Percentiles rank a stretch among this genome's conserved stretches.
These are phyloP conservation scores for Vitis hybrid DNA, from an alignment of 177 flowering plant genomes.

Conservation along the genomic window DNA sequence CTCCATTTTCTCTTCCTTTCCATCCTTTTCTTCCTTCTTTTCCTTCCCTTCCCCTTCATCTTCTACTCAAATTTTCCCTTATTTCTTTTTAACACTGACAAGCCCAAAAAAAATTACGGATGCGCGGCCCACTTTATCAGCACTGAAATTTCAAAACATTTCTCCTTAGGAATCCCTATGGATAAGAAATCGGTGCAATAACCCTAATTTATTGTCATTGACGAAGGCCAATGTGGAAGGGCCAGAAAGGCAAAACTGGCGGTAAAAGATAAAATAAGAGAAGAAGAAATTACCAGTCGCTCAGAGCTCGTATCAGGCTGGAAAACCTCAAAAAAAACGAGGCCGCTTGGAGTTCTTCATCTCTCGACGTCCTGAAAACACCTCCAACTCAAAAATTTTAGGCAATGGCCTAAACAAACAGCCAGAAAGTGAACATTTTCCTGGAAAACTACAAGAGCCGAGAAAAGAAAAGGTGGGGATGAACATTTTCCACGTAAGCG, in stretches of 20 bases:
- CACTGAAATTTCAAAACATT: not conserved
- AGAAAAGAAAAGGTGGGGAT: too few relatives aligned
- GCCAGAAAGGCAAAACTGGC: not conserved
- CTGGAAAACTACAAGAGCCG: not conserved
- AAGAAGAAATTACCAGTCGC: constrained; percentile 35
- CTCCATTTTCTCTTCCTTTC: too few relatives aligned
- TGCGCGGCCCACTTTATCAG: not conserved
- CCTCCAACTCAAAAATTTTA: not conserved
- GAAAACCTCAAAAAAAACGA: constrained; percentile 40
- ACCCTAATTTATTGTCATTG: not conserved
- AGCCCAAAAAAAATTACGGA: too few relatives aligned
- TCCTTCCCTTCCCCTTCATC: too few relatives aligned
- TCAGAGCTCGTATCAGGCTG: constrained; percentile 32
- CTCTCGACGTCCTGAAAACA: not conserved
- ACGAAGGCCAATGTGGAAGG: not conserved
- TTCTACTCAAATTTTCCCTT: too few relatives aligned
- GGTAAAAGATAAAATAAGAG: not conserved
- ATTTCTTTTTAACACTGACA: too few relatives aligned
- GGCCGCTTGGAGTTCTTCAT: constrained; percentile 29
- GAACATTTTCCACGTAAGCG: too few relatives aligned
- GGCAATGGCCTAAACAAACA: not conserved
- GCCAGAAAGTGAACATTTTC: constrained; percentile 8
- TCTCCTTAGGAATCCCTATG: not conserved
- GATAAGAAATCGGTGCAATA: not conserved
- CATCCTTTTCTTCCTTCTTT: too few relatives aligned